Percentiles rank a stretch among this genome's conserved stretches.
Conservation (phyloP, 129 eudicot species). For the Tanacetum coccineum region DNA sequence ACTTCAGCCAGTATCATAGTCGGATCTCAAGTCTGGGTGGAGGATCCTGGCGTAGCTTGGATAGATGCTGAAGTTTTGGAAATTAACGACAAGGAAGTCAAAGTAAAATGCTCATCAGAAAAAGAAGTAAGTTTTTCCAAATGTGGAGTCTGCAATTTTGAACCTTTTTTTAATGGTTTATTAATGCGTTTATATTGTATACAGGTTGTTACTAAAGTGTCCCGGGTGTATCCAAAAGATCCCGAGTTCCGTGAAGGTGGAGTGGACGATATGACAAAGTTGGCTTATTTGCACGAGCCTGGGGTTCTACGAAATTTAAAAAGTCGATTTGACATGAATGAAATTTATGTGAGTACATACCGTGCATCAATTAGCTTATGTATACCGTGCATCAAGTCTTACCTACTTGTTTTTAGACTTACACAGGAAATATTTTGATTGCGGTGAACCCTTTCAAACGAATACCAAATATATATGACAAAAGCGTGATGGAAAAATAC, state of each 20-base stretch:
- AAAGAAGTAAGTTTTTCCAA: conserved; percentile 52
- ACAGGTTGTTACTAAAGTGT: conserved; percentile 47
- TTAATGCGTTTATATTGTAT: conserved; percentile 5
- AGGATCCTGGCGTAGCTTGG: conserved; percentile 81
- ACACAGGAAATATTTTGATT: conserved; percentile 85
- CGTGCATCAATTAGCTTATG: conserved; percentile 14
- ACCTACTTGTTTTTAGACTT: conserved; percentile 54
- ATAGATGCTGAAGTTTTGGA: conserved; percentile 72
- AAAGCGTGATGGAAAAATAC: conserved; percentile 62
- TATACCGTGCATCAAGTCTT: conserved; percentile 7
- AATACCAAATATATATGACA: conserved; percentile 67
- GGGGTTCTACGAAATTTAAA: conserved; percentile 76
- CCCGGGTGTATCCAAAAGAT: conserved; percentile 59
- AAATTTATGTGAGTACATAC: conserved; percentile 68
- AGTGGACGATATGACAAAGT: conserved; percentile 92
- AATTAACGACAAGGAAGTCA: conserved; percentile 57
- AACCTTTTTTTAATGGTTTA: no score
- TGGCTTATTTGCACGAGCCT: conserved; percentile 88
- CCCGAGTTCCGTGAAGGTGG: conserved; percentile 58
- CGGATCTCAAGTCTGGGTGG: conserved; percentile 96
- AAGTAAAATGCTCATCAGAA: conserved; percentile 51
- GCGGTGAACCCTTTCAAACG: conserved; percentile 89
- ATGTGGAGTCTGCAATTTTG: background rate
- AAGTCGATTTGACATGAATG: conserved; percentile 60
- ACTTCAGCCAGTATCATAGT: conserved; percentile 42